Conservation (phyloP, 2,329 filamentous ascomycete species). For the Aspergillus quadrilineatus region DNA sequence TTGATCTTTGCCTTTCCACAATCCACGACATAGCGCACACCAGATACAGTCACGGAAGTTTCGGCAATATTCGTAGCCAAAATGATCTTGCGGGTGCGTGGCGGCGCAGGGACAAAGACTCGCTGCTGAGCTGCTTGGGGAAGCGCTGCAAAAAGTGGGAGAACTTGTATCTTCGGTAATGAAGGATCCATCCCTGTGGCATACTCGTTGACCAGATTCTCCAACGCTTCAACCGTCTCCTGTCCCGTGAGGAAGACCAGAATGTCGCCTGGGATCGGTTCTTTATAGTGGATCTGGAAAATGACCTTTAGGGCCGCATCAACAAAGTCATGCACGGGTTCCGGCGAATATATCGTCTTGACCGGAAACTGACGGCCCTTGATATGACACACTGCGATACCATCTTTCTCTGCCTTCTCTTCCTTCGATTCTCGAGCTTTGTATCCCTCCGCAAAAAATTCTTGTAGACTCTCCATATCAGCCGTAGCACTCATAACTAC, state of each 20-base stretch:
- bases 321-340: constrained; percentile 75
- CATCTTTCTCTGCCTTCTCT: constrained; percentile 24
- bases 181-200: constrained; percentile 68
- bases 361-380: constrained; percentile 88
- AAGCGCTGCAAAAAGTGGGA: constrained; percentile 86
- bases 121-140: constrained; percentile 82
- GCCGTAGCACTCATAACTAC: constrained; percentile 97
- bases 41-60: constrained; percentile 92
- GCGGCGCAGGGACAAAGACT: constrained; percentile 74
- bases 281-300: constrained; percentile 80
- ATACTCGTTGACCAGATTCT: constrained; percentile 78
- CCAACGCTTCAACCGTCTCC: constrained; percentile 82
- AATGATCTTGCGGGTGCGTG: constrained; percentile 81
- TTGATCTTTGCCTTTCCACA: constrained; percentile 93
- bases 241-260: constrained; percentile 90
- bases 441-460: constrained; percentile 63
- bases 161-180: constrained; percentile 66
- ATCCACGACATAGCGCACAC: constrained; percentile 87
- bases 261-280: constrained; percentile 90
- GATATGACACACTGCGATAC: constrained; percentile 64
- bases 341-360: constrained; percentile 69
- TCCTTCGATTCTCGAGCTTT: constrained; percentile 3
- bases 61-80: constrained; percentile 98
- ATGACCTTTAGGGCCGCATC: constrained; percentile 78
- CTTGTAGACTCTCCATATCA: constrained; percentile 73